Conservation (phyloP, 2,329 filamentous ascomycete species). For the Camptophora hylomeconis region DNA sequence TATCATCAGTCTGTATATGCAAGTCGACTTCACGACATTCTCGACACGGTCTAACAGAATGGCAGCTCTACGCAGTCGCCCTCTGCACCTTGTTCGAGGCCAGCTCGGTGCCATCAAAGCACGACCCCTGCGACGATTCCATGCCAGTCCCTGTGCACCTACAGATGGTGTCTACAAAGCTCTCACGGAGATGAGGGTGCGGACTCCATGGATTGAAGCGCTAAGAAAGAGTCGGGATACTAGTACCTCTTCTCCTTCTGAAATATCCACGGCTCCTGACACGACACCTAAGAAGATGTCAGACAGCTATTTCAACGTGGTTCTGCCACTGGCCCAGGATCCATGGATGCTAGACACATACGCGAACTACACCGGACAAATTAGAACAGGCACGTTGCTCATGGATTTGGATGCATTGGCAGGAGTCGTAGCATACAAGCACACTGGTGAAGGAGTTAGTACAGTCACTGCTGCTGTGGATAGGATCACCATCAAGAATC, state of each 20-base stretch:
- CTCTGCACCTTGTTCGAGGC: not conserved
- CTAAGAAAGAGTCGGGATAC: conserved; percentile 39
- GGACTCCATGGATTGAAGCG: conserved; percentile 58
- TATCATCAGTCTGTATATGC: no score
- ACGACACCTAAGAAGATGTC: conserved; percentile 55
- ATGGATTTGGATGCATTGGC: conserved; percentile 72
- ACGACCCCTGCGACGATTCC: conserved; percentile 5
- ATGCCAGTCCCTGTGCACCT: conserved; percentile 9
- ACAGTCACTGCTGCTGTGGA: conserved; percentile 54
- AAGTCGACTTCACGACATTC: no score
- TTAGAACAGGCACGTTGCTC: conserved; percentile 57
- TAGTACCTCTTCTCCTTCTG: conserved; percentile 9
- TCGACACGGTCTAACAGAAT: no score
- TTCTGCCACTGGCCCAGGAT: conserved; percentile 49
- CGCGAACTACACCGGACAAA: conserved; percentile 62
- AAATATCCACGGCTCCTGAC: conserved; percentile 35
- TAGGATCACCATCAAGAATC: conserved; percentile 54
- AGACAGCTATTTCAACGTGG: conserved; percentile 56
- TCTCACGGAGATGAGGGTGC: conserved; percentile 45
- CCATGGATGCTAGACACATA: conserved; percentile 69
- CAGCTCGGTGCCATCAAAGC: not conserved
- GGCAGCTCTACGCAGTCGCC: not conserved
- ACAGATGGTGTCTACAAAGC: conserved; percentile 50
- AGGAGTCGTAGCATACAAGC: conserved; percentile 63
- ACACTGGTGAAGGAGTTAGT: conserved; percentile 50